A percentile compares a stretch with the other conserved stretches of the same genome.
Conservation (phyloP, 2,329 filamentous ascomycete species). For the Alternaria sp. region DNA sequence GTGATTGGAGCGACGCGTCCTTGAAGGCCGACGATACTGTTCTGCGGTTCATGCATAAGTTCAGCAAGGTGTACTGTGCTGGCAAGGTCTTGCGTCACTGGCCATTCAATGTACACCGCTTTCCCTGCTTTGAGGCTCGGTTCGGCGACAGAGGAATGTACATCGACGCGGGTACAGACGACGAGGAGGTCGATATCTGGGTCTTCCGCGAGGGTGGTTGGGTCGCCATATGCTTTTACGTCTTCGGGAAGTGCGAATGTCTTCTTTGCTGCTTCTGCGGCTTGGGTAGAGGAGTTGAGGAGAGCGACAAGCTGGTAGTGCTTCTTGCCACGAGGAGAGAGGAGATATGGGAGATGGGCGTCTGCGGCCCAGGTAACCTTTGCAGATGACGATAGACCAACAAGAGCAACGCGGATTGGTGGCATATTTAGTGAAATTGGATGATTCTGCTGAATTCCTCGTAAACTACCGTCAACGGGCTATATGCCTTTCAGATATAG, state of each 20-base stretch:
- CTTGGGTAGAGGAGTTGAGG: constrained; percentile 53
- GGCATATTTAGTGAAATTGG: constrained; percentile 47
- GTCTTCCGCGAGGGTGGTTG: constrained; percentile 51
- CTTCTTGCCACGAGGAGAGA: constrained; percentile 41
- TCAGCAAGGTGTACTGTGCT: constrained; percentile 50
- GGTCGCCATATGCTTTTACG: constrained; percentile 54
- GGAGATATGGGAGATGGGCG: constrained; percentile 67
- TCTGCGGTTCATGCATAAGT: not conserved
- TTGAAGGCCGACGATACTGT: constrained; percentile 54
- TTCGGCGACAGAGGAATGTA: constrained; percentile 55
- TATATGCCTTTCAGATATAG: not conserved
- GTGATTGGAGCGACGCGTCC: constrained; percentile 47
- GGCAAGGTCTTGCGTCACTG: constrained; percentile 46
- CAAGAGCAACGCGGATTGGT: constrained; percentile 62
- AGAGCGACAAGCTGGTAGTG: constrained; percentile 56
- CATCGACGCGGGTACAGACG: constrained; percentile 60
- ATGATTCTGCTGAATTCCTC: not conserved
- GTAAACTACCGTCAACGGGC: not conserved
- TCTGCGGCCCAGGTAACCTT: constrained; percentile 61
- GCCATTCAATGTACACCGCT: constrained; percentile 61
- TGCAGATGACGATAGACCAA: constrained; percentile 63
- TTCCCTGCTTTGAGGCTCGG: constrained; percentile 62
- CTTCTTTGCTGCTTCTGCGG: constrained; percentile 50
- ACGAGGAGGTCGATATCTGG: constrained; percentile 53
- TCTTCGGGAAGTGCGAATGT: constrained; percentile 43